These are phyloP conservation scores for Colletotrichum plurivorum DNA, from an alignment of 2,329 filamentous ascomycete genomes.

Conservation along the genomic window DNA sequence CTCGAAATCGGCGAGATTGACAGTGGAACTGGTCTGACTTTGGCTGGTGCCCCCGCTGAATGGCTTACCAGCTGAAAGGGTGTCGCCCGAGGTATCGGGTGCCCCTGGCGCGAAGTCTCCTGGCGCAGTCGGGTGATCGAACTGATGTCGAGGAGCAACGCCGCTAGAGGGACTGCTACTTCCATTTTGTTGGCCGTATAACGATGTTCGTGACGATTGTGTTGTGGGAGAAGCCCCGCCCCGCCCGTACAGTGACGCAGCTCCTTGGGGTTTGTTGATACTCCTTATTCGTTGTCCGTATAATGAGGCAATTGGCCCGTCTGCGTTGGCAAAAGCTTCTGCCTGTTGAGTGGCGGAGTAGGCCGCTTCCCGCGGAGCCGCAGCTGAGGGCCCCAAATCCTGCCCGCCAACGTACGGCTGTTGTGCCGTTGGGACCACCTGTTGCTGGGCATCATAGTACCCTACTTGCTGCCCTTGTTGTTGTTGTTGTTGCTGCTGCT, in stretches of 20 bases:
- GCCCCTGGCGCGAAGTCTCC: conserved; percentile 32
- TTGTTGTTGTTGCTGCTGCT: not conserved
- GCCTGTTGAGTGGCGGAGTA: conserved; percentile 1
- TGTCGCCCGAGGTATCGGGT: conserved; percentile 10
- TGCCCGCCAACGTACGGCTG: not conserved
- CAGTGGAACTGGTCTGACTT: conserved; percentile 30
- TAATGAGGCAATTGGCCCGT: conserved; percentile 10
- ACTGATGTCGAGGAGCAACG: conserved; percentile 27
- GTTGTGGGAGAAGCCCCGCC: not conserved
- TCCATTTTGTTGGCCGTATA: conserved; percentile 11
- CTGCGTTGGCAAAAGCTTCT: not conserved
- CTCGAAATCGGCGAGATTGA: conserved; percentile 30
- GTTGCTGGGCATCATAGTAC: not conserved
- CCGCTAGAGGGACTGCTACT: not conserved
- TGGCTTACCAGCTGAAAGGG: not conserved
- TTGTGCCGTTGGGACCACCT: not conserved
- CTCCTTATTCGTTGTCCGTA: conserved; percentile 14
- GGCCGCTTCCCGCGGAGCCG: not conserved
- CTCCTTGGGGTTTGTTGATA: not conserved
- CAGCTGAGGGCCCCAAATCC: not conserved
- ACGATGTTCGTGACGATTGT: not conserved
- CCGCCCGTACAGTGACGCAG: conserved; percentile 11
- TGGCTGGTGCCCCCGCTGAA: conserved; percentile 14
- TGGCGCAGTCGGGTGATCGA: conserved; percentile 25
- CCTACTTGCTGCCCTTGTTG: conserved; percentile 9